Percentiles rank a stretch among this genome's conserved stretches.
phyloP scores from a whole-genome alignment of 2,329 filamentous ascomycete species.

The Amauroascus verrucosus region DNA sequence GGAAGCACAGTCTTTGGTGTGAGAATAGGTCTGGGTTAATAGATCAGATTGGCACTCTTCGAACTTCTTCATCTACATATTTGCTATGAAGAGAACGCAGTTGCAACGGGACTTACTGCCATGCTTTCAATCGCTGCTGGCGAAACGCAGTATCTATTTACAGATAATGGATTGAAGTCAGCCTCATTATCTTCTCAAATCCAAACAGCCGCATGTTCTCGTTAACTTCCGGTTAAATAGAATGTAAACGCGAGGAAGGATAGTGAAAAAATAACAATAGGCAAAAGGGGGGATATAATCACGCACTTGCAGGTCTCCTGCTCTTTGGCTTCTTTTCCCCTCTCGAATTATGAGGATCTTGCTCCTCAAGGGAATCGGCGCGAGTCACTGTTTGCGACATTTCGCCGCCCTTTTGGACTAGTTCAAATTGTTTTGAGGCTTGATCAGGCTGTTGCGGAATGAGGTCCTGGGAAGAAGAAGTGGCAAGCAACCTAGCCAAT shows the following conservation, averaged over 20 bases:
- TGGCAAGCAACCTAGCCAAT: no score
- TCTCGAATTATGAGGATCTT: constrained; percentile 32
- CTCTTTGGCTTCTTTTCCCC: constrained; percentile 75
- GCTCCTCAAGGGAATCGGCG: constrained; percentile 36
- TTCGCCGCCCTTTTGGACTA: constrained; percentile 1
- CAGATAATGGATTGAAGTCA: not conserved
- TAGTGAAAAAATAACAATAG: not conserved
- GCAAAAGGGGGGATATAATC: constrained; percentile 1
- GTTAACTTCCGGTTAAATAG: constrained; percentile 7
- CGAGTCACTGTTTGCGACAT: constrained; percentile 36
- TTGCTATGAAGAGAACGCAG: no score
- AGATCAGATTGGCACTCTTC: not conserved
- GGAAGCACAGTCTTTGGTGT: constrained; percentile 89
- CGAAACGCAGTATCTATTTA: constrained; percentile 80
- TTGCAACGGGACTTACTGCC: constrained; percentile 61
- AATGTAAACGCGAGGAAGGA: constrained; percentile 1
- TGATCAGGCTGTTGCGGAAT: no score
- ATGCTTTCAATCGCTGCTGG: constrained; percentile 94
- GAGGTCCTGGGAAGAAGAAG: no score
- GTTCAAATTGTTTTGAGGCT: not conserved
- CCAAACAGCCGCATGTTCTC: not conserved
- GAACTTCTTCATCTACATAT: not conserved
- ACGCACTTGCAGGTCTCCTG: constrained; percentile 76
- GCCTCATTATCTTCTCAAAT: not conserved
- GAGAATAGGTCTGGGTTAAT: constrained; percentile 62